These are phyloP conservation scores for Styphnolobium japonicum DNA, from an alignment of 306 rosid genomes.

Conservation along the genomic window DNA sequence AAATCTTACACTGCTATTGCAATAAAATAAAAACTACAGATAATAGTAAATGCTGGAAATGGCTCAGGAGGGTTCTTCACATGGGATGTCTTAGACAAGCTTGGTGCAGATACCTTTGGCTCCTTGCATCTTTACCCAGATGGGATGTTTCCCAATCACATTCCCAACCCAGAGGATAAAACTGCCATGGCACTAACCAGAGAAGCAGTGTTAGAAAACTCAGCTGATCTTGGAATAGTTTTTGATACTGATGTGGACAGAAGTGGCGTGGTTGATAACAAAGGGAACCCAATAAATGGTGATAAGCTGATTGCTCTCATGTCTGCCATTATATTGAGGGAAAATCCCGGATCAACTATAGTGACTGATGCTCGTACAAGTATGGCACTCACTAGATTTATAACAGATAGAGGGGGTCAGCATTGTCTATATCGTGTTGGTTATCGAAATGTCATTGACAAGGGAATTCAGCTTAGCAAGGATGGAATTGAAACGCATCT, in stretches of 20 bases:
- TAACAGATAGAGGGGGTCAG: conserved; percentile 61
- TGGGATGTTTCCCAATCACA: conserved; percentile 93
- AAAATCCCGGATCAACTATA: conserved; percentile 71
- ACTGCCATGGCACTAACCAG: conserved; percentile 82
- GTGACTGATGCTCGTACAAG: conserved; percentile 90
- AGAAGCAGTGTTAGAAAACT: conserved; percentile 59
- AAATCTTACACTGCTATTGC: neutral
- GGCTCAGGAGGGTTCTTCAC: conserved; percentile 97
- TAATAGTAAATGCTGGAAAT: conserved; percentile 89
- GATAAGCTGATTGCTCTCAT: conserved; percentile 84
- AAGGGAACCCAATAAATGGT: conserved; percentile 79
- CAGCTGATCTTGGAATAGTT: conserved; percentile 82
- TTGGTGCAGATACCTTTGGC: conserved; percentile 92
- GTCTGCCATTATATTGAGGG: conserved; percentile 70
- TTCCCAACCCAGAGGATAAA: conserved; percentile 87
- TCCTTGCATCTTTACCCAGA: conserved; percentile 85
- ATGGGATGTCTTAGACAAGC: conserved; percentile 83
- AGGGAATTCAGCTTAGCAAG: conserved; percentile 65
- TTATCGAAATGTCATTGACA: conserved; percentile 81
- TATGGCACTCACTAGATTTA: conserved; percentile 66
- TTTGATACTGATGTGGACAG: conserved; percentile 92
- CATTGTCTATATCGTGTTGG: conserved; percentile 90
- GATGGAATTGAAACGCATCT: conserved; percentile 78
- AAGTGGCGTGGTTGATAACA: conserved; percentile 71
- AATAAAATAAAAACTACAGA: conserved; percentile 41